Conservation (phyloP, 192 early-diverging fungal species). For the Coemansia guatemalensis region DNA sequence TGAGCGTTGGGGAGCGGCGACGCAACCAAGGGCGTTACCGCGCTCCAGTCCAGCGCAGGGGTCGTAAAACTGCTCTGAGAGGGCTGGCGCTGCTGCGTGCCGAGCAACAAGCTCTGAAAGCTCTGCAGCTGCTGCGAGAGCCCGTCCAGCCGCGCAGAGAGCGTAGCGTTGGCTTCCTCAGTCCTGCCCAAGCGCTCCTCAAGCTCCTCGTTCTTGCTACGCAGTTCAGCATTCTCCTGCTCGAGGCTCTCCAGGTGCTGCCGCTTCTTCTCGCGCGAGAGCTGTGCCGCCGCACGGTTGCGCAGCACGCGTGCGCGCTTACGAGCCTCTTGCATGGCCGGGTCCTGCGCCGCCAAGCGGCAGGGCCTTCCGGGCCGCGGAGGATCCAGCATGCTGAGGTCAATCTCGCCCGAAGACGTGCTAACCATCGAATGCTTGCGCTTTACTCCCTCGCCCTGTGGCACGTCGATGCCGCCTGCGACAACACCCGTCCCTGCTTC, state of each 20-base stretch:
- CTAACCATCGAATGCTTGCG: slow-evolving; percentile 42
- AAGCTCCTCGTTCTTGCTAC: slow-evolving; percentile 46
- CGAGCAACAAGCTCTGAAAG: slow-evolving; percentile 39
- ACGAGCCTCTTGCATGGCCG: slow-evolving; percentile 52
- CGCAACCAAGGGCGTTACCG: slow-evolving; percentile 31
- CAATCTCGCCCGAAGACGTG: slow-evolving; percentile 32
- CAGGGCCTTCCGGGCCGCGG: slow-evolving; percentile 48
- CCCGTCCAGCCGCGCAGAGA: slow-evolving; percentile 37
- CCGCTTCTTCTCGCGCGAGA: slow-evolving; percentile 86
- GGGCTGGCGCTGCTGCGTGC: slow-evolving; percentile 25
- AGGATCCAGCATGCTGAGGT: slow-evolving; percentile 40
- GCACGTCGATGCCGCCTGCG: slow-evolving; percentile 15
- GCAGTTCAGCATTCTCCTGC: slow-evolving; percentile 66
- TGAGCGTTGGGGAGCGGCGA: slow-evolving; percentile 28
- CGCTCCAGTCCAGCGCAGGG: slow-evolving; percentile 31
- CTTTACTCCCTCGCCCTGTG: slow-evolving; percentile 24
- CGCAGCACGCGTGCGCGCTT: slow-evolving; percentile 78
- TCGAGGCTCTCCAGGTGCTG: slow-evolving; percentile 80
- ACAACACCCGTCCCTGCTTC: slow-evolving; percentile 33
- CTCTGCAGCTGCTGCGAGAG: slow-evolving; percentile 47
- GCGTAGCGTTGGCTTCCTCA: slow-evolving; percentile 32
- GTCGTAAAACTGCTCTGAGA: slow-evolving; percentile 16
- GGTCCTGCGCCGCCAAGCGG: slow-evolving; percentile 38
- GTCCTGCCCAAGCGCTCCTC: slow-evolving; percentile 41
- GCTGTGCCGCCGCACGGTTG: slow-evolving; percentile 84